Percentiles rank a stretch among this genome's conserved stretches.
phyloP scores from a whole-genome alignment of 2,329 filamentous ascomycete species.

The Ophiostoma himal-ulmi region DNA sequence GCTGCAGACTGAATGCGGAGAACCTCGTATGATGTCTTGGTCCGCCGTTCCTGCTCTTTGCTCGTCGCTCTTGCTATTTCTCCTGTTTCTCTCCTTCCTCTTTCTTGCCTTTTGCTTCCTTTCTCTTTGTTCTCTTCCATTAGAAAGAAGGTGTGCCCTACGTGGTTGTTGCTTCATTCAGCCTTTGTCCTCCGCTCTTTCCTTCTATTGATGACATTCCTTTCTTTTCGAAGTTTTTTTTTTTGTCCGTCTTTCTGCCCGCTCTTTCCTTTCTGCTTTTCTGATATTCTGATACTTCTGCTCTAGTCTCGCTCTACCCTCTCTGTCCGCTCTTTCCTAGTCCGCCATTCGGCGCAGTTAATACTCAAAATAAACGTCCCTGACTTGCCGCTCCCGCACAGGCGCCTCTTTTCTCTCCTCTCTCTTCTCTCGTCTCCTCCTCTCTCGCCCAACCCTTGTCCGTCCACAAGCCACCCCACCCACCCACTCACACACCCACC shows the following conservation, averaged over 20 bases:
- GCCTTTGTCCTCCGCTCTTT: not conserved
- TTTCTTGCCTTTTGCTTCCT: not conserved
- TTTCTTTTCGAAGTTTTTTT: not conserved
- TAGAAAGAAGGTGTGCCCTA: not conserved
- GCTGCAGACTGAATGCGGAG: not conserved
- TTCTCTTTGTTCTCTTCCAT: not conserved
- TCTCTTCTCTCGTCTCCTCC: not conserved
- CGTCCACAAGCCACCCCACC: slow-evolving; percentile 19
- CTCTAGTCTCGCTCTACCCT: not conserved
- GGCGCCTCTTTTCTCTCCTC: slow-evolving; percentile 15
- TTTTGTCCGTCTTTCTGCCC: not conserved
- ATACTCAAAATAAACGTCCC: slow-evolving; percentile 1
- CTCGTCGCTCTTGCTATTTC: not conserved
- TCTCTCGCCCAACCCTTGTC: slow-evolving; percentile 19
- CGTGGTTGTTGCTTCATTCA: not conserved
- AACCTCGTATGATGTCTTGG: slow-evolving; percentile 7
- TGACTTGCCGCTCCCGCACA: slow-evolving; percentile 22
- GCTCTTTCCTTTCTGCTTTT: not conserved
- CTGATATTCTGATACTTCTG: not conserved
- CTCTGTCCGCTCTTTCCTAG: not conserved
- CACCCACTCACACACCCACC: slow-evolving; percentile 18
- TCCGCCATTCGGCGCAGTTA: not conserved
- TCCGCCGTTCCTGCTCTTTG: not conserved
- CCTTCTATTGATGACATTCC: not conserved
- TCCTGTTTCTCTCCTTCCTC: not conserved